Conservation (phyloP, 192 early-diverging fungal species). For the Mortierella alpina region DNA sequence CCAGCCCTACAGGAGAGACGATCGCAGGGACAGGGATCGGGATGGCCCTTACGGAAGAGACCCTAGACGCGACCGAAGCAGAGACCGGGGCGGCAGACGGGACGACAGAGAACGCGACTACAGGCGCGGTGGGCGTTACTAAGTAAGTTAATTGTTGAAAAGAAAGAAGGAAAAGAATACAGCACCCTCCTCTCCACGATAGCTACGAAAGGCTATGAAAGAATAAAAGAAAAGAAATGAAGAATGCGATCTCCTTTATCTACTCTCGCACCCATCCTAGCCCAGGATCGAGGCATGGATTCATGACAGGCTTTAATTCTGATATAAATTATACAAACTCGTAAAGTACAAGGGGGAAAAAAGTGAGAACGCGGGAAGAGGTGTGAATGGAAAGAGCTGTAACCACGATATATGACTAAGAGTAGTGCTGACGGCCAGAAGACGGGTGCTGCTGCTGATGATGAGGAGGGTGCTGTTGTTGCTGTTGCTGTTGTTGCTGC, state of each 20-base stretch:
- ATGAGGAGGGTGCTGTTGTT: conserved; percentile 11
- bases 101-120: conserved; percentile 65
- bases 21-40: conserved; percentile 42
- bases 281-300: no score
- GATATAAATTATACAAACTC: not conserved
- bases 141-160: conserved; percentile 16
- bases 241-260: not conserved
- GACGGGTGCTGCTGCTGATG: conserved; percentile 7
- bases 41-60: conserved; percentile 50
- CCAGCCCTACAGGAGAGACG: conserved; percentile 48
- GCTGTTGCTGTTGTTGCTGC: not conserved
- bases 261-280: no score
- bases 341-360: conserved; percentile 3
- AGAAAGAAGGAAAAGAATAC: not conserved
- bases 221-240: not conserved
- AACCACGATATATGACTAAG: not conserved
- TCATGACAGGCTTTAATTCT: not conserved
- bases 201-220: not conserved
- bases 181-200: not conserved
- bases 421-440: conserved; percentile 6
- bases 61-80: conserved; percentile 48
- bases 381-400: not conserved
- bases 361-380: not conserved
- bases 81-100: conserved; percentile 54
- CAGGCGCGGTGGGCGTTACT: conserved; percentile 54